phyloP scores from a whole-genome alignment of 1,139 yeast species.

The Scheffersomyces segobiensis region DNA sequence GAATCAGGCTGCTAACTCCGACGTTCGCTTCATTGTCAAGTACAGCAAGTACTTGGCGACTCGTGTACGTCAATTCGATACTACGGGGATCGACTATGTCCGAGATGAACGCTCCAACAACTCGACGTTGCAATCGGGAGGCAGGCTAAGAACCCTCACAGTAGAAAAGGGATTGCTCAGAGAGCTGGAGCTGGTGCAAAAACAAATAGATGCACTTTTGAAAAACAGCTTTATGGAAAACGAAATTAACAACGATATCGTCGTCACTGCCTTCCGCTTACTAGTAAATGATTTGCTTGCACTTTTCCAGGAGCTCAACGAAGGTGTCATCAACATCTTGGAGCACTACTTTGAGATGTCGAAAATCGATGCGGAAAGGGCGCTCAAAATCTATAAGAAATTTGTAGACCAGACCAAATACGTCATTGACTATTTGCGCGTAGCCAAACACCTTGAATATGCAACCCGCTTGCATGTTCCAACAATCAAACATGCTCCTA shows the following conservation, averaged over 20 bases:
- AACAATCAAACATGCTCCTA: slow-evolving; percentile 95
- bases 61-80: slow-evolving; percentile 68
- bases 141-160: slow-evolving; percentile 61
- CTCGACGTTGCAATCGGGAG: slow-evolving; percentile 49
- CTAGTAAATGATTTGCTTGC: slow-evolving; percentile 84
- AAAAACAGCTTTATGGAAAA: slow-evolving; percentile 72
- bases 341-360: slow-evolving; percentile 96
- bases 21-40: slow-evolving; percentile 61
- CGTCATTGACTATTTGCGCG: slow-evolving; percentile 83
- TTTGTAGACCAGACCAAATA: slow-evolving; percentile 86
- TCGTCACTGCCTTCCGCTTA: slow-evolving; percentile 81
- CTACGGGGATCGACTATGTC: slow-evolving; percentile 73
- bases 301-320: slow-evolving; percentile 85
- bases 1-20: slow-evolving; percentile 40
- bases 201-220: slow-evolving; percentile 74
- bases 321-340: slow-evolving; percentile 88
- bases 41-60: slow-evolving; percentile 72
- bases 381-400: slow-evolving; percentile 76
- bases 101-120: slow-evolving; percentile 62
- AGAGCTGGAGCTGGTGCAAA: slow-evolving; percentile 82
- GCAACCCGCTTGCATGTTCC: slow-evolving; percentile 92
- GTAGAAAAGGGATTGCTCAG: slow-evolving; percentile 83
- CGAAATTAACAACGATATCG: slow-evolving; percentile 79
- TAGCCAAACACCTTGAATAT: slow-evolving; percentile 85
- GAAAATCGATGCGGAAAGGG: slow-evolving; percentile 80